Conservation (phyloP, 108 stramenopile genomes). For the Cyclotella atomus region DNA sequence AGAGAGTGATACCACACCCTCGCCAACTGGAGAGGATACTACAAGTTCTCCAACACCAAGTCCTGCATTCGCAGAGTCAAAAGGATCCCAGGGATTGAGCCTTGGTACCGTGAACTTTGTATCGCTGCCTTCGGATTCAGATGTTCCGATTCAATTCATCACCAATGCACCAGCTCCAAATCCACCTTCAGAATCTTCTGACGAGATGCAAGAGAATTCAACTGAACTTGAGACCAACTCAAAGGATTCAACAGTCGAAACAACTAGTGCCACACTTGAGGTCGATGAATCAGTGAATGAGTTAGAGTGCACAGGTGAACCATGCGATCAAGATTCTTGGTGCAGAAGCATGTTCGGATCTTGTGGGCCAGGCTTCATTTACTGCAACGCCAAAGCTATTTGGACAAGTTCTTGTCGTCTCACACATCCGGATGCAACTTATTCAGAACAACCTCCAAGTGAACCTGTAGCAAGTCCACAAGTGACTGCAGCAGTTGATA, state of each 20-base stretch:
- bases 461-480: constrained; percentile 9
- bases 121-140: constrained; percentile 1
- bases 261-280: not conserved
- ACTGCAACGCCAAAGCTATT: constrained; percentile 16
- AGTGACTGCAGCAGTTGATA: not conserved
- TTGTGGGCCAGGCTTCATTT: constrained; percentile 23
- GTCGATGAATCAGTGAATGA: not conserved
- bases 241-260: not conserved
- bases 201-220: not conserved
- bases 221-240: not conserved
- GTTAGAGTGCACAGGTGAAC: constrained; percentile 13
- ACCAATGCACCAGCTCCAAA: not conserved
- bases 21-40: not conserved
- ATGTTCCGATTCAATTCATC: constrained; percentile 1
- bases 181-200: not conserved
- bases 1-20: not conserved
- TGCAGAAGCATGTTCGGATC: constrained; percentile 8
- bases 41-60: constrained; percentile 1
- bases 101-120: not conserved
- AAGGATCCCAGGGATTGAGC: not conserved
- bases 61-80: too few relatives aligned
- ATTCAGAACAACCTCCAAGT: constrained; percentile 5
- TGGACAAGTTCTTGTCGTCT: constrained; percentile 19
- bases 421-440: not conserved
- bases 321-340: not conserved